phyloP scores from a whole-genome alignment of 2,329 filamentous ascomycete species.

The Dactylonectria macrodidyma region DNA sequence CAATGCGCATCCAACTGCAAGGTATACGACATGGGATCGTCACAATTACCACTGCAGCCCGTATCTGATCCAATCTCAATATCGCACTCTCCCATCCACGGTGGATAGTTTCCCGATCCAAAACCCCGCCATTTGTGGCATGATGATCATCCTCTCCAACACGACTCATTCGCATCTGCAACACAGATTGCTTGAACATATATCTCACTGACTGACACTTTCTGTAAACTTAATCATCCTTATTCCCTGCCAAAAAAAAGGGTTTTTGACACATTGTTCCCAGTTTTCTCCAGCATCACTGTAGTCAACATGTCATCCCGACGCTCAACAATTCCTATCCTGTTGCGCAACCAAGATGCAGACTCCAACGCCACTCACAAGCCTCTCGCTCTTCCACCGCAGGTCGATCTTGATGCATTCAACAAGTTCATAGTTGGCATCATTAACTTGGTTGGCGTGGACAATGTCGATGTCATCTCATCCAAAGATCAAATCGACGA shows the following conservation, averaged over 20 bases:
- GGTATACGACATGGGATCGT: neutral
- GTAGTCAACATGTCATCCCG: neutral
- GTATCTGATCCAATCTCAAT: too few species aligned
- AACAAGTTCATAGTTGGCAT: conserved; percentile 31
- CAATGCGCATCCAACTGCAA: neutral
- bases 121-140: neutral
- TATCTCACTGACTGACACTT: neutral
- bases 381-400: conserved; percentile 36
- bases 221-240: too few species aligned
- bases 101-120: neutral
- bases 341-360: neutral
- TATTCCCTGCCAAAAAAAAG: neutral
- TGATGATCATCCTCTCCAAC: neutral
- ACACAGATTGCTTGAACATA: neutral
- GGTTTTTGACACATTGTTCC: neutral
- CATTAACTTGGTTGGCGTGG: neutral
- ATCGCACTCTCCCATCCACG: neutral
- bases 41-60: neutral
- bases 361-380: conserved; percentile 33
- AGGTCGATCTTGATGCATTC: conserved; percentile 17
- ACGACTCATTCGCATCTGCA: neutral
- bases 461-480: conserved; percentile 33
- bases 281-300: too few species aligned
- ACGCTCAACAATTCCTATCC: neutral
- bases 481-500: conserved; percentile 23